These are phyloP conservation scores for Urochloa ruziziensis DNA, from an alignment of 176 grass and related monocot species.

Conservation along the genomic window DNA sequence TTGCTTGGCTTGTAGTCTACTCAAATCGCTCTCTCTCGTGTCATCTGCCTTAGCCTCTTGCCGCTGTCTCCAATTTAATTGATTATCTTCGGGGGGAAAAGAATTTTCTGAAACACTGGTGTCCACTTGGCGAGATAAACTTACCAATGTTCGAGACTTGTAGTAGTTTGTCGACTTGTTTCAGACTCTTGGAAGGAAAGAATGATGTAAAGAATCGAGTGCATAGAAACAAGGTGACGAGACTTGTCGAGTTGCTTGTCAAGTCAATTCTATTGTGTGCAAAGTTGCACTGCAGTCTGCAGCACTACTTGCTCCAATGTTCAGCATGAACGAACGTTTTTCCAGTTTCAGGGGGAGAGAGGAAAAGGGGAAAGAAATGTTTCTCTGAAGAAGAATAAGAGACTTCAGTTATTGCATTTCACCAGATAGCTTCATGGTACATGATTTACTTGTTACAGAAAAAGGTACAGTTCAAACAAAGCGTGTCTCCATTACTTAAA, in stretches of 20 bases:
- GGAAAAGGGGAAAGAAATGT: background rate
- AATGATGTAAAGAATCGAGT: background rate
- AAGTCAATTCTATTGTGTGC: background rate
- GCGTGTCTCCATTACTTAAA: background rate
- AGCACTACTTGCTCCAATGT: background rate
- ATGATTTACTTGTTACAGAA: background rate
- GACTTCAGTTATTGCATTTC: background rate
- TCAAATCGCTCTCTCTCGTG: background rate
- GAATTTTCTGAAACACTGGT: background rate
- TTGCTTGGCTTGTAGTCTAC: slow-evolving; percentile 29
- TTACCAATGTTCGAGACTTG: background rate
- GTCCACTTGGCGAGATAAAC: background rate
- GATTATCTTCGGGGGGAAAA: background rate
- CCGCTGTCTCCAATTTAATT: background rate
- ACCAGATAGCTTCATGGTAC: background rate
- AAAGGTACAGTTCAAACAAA: background rate
- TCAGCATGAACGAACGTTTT: background rate
- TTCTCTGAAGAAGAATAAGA: background rate
- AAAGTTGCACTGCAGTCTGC: background rate
- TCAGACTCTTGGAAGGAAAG: slow-evolving; percentile 4
- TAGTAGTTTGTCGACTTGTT: background rate
- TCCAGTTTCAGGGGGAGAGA: background rate
- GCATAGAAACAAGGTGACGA: background rate
- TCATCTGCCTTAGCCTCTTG: background rate
- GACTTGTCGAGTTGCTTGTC: background rate